These are phyloP conservation scores for Exserohilum rostratum DNA, from an alignment of 2,329 filamentous ascomycete species.

Conservation along the genomic window DNA sequence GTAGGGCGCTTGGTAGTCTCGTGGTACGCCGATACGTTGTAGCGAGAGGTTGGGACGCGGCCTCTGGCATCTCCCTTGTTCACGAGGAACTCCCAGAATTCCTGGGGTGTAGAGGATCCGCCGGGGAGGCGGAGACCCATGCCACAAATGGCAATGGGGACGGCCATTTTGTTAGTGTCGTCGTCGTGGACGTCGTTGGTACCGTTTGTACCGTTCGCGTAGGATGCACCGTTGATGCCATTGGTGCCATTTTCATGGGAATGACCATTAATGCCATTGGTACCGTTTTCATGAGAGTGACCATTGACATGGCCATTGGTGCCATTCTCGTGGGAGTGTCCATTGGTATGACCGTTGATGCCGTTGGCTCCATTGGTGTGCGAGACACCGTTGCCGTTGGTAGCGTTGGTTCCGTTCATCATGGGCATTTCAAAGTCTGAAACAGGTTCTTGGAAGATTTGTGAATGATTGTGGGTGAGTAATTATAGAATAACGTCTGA, in stretches of 20 bases:
- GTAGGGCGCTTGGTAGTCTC: conserved; percentile 24
- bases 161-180: neutral
- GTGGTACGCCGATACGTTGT: conserved; percentile 17
- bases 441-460: neutral
- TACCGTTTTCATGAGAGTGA: neutral
- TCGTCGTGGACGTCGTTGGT: neutral
- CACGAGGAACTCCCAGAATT: conserved; percentile 42
- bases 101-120: conserved; percentile 9
- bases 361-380: neutral
- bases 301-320: too few relatives aligned
- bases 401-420: neutral
- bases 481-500: too few relatives aligned
- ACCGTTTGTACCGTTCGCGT: neutral
- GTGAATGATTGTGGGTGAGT: neutral
- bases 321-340: neutral
- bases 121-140: conserved; percentile 33
- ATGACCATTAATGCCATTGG: neutral
- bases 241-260: neutral
- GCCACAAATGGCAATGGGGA: conserved; percentile 31
- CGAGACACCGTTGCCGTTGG: neutral
- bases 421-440: neutral
- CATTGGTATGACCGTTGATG: neutral
- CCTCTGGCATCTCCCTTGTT: neutral
- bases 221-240: neutral
- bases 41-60: conserved; percentile 6